Conservation (phyloP, 805 yeast genomes). For the Pichia phayaonensis region DNA sequence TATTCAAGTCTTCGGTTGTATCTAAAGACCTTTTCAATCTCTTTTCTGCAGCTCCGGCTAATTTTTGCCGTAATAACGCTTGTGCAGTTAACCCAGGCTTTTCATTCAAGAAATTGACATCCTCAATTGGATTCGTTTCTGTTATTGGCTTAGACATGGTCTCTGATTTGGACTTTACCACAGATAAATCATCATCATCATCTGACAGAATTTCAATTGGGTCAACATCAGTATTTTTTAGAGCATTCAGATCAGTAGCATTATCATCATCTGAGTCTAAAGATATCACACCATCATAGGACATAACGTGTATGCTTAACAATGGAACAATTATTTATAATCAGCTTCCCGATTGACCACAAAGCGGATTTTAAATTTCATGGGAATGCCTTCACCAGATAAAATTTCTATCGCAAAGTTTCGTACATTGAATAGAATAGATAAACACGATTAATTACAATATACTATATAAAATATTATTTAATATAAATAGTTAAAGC, state of each 20-base stretch:
- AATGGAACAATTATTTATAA: no score
- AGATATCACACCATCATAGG: not conserved
- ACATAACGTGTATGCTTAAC: not conserved
- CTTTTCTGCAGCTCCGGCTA: slow-evolving; percentile 20
- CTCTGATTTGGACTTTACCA: not conserved
- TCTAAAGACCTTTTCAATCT: slow-evolving; percentile 8
- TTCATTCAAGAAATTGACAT: not conserved
- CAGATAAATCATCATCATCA: not conserved
- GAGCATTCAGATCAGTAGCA: not conserved
- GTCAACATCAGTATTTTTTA: not conserved
- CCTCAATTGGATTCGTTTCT: not conserved
- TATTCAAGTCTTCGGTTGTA: not conserved
- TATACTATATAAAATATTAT: not conserved
- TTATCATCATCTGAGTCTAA: not conserved
- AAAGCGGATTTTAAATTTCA: not conserved
- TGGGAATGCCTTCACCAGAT: no score
- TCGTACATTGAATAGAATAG: not conserved
- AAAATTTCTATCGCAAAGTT: no score
- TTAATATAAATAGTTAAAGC: slow-evolving; percentile 9
- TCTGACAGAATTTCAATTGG: slow-evolving; percentile 1
- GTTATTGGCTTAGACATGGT: not conserved
- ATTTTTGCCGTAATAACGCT: slow-evolving; percentile 13
- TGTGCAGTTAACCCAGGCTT: slow-evolving; percentile 1
- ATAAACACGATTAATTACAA: not conserved
- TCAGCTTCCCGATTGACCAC: not conserved